Evolutionary conservation across 805 yeast species (phyloP).

Genomic region (Tetrapisispora arboricola): DNA sequence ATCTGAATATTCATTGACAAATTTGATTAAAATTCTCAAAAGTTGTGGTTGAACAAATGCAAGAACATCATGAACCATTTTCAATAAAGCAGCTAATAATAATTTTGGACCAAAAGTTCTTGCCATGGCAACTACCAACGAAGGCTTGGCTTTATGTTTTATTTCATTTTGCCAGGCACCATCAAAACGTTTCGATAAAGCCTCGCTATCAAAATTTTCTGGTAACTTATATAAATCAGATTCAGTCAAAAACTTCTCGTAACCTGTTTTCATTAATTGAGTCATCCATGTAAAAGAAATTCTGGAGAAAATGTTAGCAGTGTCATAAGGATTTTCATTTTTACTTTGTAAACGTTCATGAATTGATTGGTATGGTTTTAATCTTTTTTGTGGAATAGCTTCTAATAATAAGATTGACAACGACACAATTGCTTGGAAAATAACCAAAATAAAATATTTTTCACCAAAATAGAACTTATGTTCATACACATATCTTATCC

Average conservation of each 20-base stretch:
- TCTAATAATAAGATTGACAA: slow-evolving; percentile 27
- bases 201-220: slow-evolving; percentile 44
- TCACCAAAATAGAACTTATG: slow-evolving; percentile 21
- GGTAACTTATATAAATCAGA: slow-evolving; percentile 79
- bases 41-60: slow-evolving; percentile 86
- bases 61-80: slow-evolving; percentile 62
- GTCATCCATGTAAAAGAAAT: slow-evolving; percentile 91
- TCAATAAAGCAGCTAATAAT: slow-evolving; percentile 59
- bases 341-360: slow-evolving; percentile 22
- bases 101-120: slow-evolving; percentile 69
- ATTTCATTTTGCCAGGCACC: slow-evolving; percentile 51
- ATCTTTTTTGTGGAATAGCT: slow-evolving; percentile 33
- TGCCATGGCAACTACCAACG: slow-evolving; percentile 51
- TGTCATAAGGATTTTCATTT: slow-evolving; percentile 31
- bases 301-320: slow-evolving; percentile 57
- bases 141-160: slow-evolving; percentile 34
- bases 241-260: slow-evolving; percentile 40
- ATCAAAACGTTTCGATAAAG: slow-evolving; percentile 41
- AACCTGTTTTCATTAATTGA: slow-evolving; percentile 69
- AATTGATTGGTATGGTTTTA: slow-evolving; percentile 35
- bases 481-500: slow-evolving; percentile 28
- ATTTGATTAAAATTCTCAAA: slow-evolving; percentile 52
- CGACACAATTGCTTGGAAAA: slow-evolving; percentile 27
- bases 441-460: slow-evolving; percentile 22
- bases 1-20: slow-evolving; percentile 40